Evolutionary conservation across 2,329 filamentous ascomycete species (phyloP).

Genomic region (Simplicillium sp.): DNA sequence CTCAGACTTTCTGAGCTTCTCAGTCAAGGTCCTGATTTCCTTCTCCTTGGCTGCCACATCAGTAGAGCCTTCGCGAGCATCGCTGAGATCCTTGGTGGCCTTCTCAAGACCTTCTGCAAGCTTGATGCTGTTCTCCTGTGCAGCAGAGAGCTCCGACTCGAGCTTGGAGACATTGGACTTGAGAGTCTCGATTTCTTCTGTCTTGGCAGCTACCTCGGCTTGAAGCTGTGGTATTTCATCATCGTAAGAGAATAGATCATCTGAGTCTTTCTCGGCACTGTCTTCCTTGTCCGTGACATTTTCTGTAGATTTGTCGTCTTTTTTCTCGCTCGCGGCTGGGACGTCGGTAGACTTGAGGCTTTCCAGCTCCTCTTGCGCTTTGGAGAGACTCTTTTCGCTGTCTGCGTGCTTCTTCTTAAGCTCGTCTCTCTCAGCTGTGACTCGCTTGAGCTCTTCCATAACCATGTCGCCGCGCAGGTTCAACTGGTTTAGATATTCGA

Average conservation of each 20-base stretch:
- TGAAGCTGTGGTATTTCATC: constrained; percentile 78
- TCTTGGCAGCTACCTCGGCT: constrained; percentile 59
- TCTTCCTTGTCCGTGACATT: constrained; percentile 7
- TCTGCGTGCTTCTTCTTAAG: constrained; percentile 69
- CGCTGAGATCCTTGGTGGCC: constrained; percentile 52
- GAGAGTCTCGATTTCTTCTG: constrained; percentile 61
- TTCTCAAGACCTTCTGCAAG: constrained; percentile 59
- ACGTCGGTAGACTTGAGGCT: constrained; percentile 21
- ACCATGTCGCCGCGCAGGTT: constrained; percentile 86
- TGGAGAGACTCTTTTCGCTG: constrained; percentile 51
- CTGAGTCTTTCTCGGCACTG: constrained; percentile 26
- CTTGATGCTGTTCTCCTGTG: constrained; percentile 60
- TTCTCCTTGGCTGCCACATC: constrained; percentile 32
- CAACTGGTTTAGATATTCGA: constrained; percentile 84
- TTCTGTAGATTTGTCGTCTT: constrained; percentile 26
- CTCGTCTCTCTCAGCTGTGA: constrained; percentile 72
- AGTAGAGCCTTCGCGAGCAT: constrained; percentile 29
- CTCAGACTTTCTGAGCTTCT: constrained; percentile 34
- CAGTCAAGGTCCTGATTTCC: constrained; percentile 40
- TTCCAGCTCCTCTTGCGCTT: constrained; percentile 55
- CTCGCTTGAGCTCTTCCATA: constrained; percentile 82
- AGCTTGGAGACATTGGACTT: constrained; percentile 59
- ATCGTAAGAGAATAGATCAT: constrained; percentile 90
- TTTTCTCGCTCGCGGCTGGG: constrained; percentile 23
- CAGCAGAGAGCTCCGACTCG: constrained; percentile 59